Conservation (phyloP, 768 basidiomycete species). For the Serendipita vermifera region DNA sequence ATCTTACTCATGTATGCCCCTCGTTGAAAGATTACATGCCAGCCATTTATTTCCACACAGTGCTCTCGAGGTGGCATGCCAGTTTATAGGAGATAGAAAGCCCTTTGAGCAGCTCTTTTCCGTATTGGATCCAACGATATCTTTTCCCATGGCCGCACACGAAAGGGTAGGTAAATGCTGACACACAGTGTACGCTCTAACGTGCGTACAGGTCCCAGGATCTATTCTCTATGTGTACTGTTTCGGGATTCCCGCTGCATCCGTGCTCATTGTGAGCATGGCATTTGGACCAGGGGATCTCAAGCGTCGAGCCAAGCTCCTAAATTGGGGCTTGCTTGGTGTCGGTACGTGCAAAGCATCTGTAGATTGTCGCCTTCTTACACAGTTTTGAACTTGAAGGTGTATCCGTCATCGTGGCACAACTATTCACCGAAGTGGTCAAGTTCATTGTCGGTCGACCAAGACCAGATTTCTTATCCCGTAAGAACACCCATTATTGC, state of each 20-base stretch:
- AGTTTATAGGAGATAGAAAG: not conserved
- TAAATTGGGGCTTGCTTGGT: not conserved
- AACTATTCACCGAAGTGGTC: not conserved
- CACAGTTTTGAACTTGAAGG: not conserved
- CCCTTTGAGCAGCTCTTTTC: constrained; percentile 1
- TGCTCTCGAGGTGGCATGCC: not conserved
- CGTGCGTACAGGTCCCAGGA: no score
- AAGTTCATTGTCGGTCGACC: constrained; percentile 28
- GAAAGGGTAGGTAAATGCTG: no score
- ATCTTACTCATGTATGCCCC: not conserved
- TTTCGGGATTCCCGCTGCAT: not conserved
- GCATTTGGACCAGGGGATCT: not conserved
- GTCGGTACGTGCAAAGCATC: not conserved
- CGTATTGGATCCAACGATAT: not conserved
- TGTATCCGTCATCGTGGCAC: not conserved
- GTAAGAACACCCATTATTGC: no score
- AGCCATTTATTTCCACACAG: no score
- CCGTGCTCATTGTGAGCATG: not conserved
- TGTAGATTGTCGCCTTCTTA: not conserved
- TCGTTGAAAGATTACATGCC: no score
- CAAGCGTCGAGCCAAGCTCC: not conserved
- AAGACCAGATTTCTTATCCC: constrained; percentile 52
- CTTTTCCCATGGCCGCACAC: not conserved
- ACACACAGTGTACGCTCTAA: no score
- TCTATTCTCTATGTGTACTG: not conserved